phyloP scores from a whole-genome alignment of 306 rosid species.

The Rosa persica region DNA sequence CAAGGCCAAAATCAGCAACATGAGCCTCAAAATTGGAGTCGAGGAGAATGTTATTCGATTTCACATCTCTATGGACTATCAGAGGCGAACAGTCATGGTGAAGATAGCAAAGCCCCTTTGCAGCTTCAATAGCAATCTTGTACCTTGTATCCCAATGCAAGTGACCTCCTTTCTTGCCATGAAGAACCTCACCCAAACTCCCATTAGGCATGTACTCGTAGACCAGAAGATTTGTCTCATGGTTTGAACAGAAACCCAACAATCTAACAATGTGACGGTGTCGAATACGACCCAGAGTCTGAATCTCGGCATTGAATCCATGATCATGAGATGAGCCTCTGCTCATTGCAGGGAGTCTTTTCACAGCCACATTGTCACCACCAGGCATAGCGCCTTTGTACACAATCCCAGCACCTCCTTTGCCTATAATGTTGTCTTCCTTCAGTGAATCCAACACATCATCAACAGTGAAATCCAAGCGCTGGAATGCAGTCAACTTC shows the following conservation, averaged over 20 bases:
- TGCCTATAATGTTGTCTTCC: slow-evolving; percentile 92
- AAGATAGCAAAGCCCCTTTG: slow-evolving; percentile 94
- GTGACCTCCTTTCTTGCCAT: slow-evolving; percentile 97
- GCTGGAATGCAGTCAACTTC: slow-evolving; percentile 90
- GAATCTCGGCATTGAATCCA: slow-evolving; percentile 97
- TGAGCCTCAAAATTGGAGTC: slow-evolving; percentile 88
- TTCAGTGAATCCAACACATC: slow-evolving; percentile 85
- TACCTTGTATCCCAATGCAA: slow-evolving; percentile 88
- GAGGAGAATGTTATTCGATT: slow-evolving; percentile 93
- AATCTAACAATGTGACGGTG: slow-evolving; percentile 91
- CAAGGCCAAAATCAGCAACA: slow-evolving; percentile 98
- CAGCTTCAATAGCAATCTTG: slow-evolving; percentile 89
- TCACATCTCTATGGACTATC: slow-evolving; percentile 89
- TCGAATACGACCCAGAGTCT: slow-evolving; percentile 83
- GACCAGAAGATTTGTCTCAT: slow-evolving; percentile 91
- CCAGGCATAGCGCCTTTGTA: slow-evolving; percentile 81
- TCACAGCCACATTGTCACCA: slow-evolving; percentile 83
- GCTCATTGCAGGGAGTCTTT: slow-evolving; percentile 88
- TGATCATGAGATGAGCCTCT: slow-evolving; percentile 95
- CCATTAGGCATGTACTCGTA: slow-evolving; percentile 99
- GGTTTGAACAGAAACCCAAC: slow-evolving; percentile 92
- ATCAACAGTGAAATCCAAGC: slow-evolving; percentile 85
- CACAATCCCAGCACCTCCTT: slow-evolving; percentile 99
- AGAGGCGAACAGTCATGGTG: slow-evolving; percentile 97
- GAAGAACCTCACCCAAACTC: slow-evolving; percentile 93